Base-by-base conservation (phyloP, 345 rosid species). In the Streptanthus diversifolius region DNA sequence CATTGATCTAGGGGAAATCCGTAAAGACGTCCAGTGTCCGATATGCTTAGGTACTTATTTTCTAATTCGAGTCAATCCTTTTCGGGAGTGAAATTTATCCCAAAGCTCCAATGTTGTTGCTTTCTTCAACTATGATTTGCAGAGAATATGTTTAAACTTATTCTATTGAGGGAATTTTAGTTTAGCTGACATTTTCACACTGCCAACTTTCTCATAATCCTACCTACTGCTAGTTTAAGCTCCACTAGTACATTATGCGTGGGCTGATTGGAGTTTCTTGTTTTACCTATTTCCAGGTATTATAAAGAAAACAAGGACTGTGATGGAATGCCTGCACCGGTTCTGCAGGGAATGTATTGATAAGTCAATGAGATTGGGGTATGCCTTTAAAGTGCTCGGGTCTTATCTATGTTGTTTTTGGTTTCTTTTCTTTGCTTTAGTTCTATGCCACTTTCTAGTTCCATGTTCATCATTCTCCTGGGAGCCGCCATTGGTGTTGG, bases 291-390 rank as follows among this genome's bases (percentile, higher is more conserved):
- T 74, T 51, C 32, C 66, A 88, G 97, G 97, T 48, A 87, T 90
- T 66, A 90, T 90, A 53, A 86, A 83, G 70, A 90, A 88, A 75
- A 90, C 97, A 30, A 84, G 95, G 77, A 89, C 97, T 51, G 95
- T 90, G 40, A 90, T 85, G 92, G 97, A 88, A 75, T 90, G 97
- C 58, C 77, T 90, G 53, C 95, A 90, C 76, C 87, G 97, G 41
- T 90, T 90, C 81, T 90, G 97, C 73, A 75, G 92, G 71, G 92
- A 87, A 80, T 90, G 97, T 81, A 88, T 90, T 35, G 97, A 85
- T 82, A 88, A 87, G 78, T 86, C 92, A 48, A 88, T 90, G 97
- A 75, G 92, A 48, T 76, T 90, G 52, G 89, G 97, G 95, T 90
- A 83, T 58, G 78, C 24, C 56, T 49, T 18, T 15, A 9, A 4